These are phyloP conservation scores for Fusarium ambrosium DNA, from an alignment of 2,329 filamentous ascomycete species.

Conservation along the genomic window DNA sequence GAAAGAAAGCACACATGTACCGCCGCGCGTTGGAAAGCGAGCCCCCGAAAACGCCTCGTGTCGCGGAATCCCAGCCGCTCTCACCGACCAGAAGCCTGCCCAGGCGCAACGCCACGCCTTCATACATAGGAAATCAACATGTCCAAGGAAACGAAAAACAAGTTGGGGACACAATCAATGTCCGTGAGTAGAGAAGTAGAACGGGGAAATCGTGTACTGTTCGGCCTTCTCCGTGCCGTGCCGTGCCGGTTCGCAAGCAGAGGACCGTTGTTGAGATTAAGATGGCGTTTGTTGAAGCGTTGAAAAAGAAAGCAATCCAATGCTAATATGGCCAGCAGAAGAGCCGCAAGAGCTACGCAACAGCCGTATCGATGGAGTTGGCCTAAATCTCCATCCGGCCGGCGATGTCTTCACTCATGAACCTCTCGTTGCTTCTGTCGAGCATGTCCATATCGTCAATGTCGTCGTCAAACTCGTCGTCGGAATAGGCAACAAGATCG, in stretches of 20 bases:
- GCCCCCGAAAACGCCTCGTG: conserved; percentile 42
- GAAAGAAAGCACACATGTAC: background rate
- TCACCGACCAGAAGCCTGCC: conserved; percentile 54
- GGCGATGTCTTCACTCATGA: conserved; percentile 74
- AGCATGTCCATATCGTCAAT: conserved; percentile 58
- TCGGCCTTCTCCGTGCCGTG: background rate
- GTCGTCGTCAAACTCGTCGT: conserved; percentile 65
- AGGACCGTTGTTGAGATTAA: conserved; percentile 26
- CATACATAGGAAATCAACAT: conserved; percentile 33
- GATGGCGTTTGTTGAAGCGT: conserved; percentile 35
- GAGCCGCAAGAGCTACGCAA: conserved; percentile 5
- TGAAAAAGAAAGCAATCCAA: conserved; percentile 17
- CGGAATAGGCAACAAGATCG: conserved; percentile 66
- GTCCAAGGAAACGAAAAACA: conserved; percentile 17
- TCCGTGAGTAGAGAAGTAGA: conserved; percentile 27
- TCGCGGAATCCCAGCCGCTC: conserved; percentile 53
- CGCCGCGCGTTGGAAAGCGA: conserved; percentile 19
- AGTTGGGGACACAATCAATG: conserved; percentile 7
- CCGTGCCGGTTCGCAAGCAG: background rate
- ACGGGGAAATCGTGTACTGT: conserved; percentile 21
- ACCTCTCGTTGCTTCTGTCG: conserved; percentile 62
- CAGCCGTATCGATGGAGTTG: conserved; percentile 3
- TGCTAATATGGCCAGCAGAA: conserved; percentile 2
- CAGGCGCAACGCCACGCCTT: conserved; percentile 48
- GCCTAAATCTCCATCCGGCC: conserved; percentile 72